These are phyloP conservation scores for Curvularia hawaiiensis DNA, from an alignment of 2,329 filamentous ascomycete genomes.

Conservation along the genomic window DNA sequence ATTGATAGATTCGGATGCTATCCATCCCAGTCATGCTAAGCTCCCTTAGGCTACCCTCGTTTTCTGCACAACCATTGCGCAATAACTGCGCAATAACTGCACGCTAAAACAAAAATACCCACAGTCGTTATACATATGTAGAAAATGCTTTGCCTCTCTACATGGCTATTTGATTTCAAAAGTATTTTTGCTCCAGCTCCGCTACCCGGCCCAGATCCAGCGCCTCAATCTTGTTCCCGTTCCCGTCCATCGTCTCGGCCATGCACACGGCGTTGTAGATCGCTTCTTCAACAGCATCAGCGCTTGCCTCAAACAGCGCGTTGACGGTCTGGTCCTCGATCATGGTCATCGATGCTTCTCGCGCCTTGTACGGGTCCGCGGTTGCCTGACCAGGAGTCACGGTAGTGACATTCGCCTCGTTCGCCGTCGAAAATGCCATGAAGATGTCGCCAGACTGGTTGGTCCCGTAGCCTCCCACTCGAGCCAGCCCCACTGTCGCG, in stretches of 20 bases:
- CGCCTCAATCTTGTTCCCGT: slow-evolving; percentile 51
- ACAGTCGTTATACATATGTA: not conserved
- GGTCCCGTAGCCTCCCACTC: slow-evolving; percentile 65
- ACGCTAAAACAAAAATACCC: not conserved
- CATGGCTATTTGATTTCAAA: slow-evolving; percentile 15
- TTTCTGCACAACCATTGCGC: not conserved
- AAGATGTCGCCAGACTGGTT: slow-evolving; percentile 71
- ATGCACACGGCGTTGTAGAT: slow-evolving; percentile 69
- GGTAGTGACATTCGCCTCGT: slow-evolving; percentile 55
- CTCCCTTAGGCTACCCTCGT: not conserved
- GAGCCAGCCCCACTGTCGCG: slow-evolving; percentile 64
- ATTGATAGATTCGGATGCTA: not conserved
- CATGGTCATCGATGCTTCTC: slow-evolving; percentile 54
- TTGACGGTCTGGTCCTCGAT: slow-evolving; percentile 66
- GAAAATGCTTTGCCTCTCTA: too few relatives aligned
- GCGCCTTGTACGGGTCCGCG: slow-evolving; percentile 44
- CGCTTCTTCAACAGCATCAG: slow-evolving; percentile 68
- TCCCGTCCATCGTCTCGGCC: slow-evolving; percentile 64
- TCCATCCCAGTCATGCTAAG: not conserved
- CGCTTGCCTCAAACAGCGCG: slow-evolving; percentile 64
- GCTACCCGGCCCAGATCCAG: slow-evolving; percentile 43
- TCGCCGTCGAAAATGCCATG: slow-evolving; percentile 68
- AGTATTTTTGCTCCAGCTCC: slow-evolving; percentile 44
- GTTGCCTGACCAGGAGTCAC: slow-evolving; percentile 26
- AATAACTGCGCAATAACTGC: not conserved